Base-by-base conservation (phyloP, 2,329 filamentous ascomycete species). In the Passalora sequoiae region DNA sequence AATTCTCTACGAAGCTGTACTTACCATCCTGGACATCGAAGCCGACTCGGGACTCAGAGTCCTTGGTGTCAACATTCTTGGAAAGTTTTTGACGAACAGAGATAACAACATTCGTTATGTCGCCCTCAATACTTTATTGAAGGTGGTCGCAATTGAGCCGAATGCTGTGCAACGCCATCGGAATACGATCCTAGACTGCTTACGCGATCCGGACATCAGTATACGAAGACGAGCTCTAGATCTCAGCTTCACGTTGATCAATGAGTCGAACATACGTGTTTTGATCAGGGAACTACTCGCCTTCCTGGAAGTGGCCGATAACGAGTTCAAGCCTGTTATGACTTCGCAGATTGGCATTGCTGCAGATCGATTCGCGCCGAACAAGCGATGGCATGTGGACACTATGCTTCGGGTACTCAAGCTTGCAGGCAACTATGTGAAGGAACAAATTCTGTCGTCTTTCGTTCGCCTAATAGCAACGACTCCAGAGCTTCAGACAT, bases 101-200 rank as follows among this genome's bases (percentile, higher is more conserved):
- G 92, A 98, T 69, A 98, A 98, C 74, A 98, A 98, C 64, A 98
- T 98, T 59, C 84, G 92, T 66, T 98, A 98, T 62, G 92, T 98
- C 39, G 92, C 92, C 13, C 74, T 98, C 39, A 98, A 98, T 68
- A 98, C 92, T 0, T 73, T 98, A 38, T 94, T 96, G 70, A 97
- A 96, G 68, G 92, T 98, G 13, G 92, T 98, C 35, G 92, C 92
- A 3, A 89, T 98, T 37, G 92, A 98, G 65, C 92, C 92, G 10
- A 97, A 97, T 63, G 92, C 92, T 3, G 92, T 98, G 2, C 92
- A 98, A 66, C 78, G 92, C 62, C 92, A 98, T 66, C 81, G 94
- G 43, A 98, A 97, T 70, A 98, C 92, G 1, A 97, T 98, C 50
- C 72, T 98, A 25, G 92, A 98, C 66, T 98, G 92, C 69, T 70